Evolutionary conservation across 2,329 filamentous ascomycete genomes (phyloP).

Genomic region (Ilyonectria robusta): DNA sequence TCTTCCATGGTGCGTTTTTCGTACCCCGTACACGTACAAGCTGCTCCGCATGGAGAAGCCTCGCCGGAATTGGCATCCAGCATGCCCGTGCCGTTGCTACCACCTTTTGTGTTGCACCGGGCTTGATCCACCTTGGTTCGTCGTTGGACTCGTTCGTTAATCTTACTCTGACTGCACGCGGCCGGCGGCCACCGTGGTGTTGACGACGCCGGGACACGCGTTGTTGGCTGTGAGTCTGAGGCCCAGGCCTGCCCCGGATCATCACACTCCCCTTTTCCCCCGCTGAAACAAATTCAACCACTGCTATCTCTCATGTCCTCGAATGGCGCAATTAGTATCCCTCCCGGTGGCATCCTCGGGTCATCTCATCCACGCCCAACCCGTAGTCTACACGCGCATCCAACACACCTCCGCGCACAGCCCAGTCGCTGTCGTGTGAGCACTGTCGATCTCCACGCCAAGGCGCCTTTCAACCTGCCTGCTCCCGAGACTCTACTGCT

Average conservation of each 20-base stretch:
- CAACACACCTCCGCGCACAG: not conserved
- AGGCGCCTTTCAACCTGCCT: not conserved
- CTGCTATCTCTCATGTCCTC: not conserved
- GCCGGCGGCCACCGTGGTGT: not conserved
- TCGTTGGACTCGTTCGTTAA: not conserved
- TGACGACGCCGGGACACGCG: not conserved
- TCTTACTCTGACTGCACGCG: not conserved
- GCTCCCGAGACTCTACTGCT: not conserved
- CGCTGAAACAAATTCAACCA: too few relatives aligned
- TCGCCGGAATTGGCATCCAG: not conserved
- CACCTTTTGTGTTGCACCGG: not conserved
- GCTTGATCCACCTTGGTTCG: not conserved
- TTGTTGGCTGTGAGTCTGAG: not conserved
- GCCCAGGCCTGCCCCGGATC: not conserved
- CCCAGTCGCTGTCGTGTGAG: constrained; percentile 12
- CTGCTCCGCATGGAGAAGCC: not conserved
- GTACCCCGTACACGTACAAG: not conserved
- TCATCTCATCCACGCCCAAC: not conserved
- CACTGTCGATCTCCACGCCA: constrained; percentile 9
- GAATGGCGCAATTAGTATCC: constrained; percentile 1
- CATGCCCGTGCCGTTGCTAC: not conserved
- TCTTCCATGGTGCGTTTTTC: not conserved
- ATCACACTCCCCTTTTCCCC: not conserved
- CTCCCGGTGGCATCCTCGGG: not conserved
- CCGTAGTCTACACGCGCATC: not conserved